Evolutionary conservation across 495 filamentous ascomycete species (phyloP).

Genomic region (Aspergillus cavernicola): DNA sequence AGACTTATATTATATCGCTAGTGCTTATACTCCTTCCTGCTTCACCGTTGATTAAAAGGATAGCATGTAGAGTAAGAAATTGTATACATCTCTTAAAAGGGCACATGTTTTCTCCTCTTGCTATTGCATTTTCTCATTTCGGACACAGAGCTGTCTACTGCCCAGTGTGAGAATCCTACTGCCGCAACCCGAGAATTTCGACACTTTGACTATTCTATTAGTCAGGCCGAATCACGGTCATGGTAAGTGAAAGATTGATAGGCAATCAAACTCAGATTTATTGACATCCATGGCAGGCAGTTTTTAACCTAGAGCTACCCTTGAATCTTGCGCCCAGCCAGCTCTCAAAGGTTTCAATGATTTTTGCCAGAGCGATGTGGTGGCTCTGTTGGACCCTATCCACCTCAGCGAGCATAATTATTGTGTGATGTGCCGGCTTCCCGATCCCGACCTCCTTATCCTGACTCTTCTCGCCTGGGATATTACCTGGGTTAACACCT

Average conservation of each 20-base stretch:
- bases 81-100: too few species aligned
- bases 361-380: not conserved
- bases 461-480: not conserved
- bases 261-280: not conserved
- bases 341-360: not conserved
- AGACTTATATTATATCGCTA: too few species aligned
- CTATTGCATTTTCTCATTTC: too few species aligned
- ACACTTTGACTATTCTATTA: too few species aligned
- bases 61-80: too few species aligned
- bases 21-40: too few species aligned
- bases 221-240: not conserved
- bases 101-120: too few species aligned
- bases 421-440: not conserved
- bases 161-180: too few species aligned
- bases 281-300: not conserved
- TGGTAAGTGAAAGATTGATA: not conserved
- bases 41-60: too few species aligned
- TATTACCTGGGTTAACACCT: not conserved
- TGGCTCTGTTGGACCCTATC: not conserved
- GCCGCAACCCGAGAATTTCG: too few species aligned
- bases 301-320: not conserved
- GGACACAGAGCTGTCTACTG: too few species aligned
- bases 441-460: not conserved
- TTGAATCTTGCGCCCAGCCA: not conserved
- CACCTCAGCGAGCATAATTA: not conserved